These are phyloP conservation scores for Gracilaria domingensis DNA, from an alignment of 23 red algal genomes.

Conservation along the genomic window DNA sequence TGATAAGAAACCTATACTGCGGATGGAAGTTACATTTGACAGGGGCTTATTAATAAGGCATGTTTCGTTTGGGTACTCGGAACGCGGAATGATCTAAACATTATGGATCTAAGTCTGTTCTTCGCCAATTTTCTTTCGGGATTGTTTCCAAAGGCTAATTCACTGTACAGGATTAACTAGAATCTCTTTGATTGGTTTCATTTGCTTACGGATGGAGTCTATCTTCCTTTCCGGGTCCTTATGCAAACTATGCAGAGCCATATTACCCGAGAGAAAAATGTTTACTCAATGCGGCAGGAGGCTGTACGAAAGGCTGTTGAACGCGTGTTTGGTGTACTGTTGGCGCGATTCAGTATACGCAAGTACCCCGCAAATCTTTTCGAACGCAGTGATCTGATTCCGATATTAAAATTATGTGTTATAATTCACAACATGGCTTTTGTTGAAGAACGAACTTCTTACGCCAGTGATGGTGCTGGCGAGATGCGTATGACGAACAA, in stretches of 20 bases:
- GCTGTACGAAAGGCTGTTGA: no score
- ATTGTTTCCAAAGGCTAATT: background rate
- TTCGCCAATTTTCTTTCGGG: conserved; percentile 5
- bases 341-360: background rate
- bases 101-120: background rate
- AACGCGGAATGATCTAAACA: conserved; percentile 1
- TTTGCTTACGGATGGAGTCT: conserved; percentile 52
- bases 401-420: background rate
- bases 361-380: background rate
- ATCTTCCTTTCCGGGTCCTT: conserved; percentile 18
- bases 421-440: conserved; percentile 54
- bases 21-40: conserved; percentile 27
- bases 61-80: conserved; percentile 19
- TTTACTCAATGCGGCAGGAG: no score
- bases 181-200: conserved; percentile 12
- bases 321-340: no score
- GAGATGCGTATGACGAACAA: background rate
- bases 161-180: background rate
- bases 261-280: no score
- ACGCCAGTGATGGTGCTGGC: background rate
- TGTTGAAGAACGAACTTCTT: background rate
- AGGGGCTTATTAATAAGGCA: conserved; percentile 17
- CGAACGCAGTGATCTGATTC: background rate
- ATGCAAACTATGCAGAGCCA: conserved; percentile 1
- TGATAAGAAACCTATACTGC: background rate